A percentile compares a stretch with the other conserved stretches of the same genome.
These are phyloP conservation scores for Zygoascus meyerae DNA, from an alignment of 1,139 yeast genomes.

Conservation along the genomic window DNA sequence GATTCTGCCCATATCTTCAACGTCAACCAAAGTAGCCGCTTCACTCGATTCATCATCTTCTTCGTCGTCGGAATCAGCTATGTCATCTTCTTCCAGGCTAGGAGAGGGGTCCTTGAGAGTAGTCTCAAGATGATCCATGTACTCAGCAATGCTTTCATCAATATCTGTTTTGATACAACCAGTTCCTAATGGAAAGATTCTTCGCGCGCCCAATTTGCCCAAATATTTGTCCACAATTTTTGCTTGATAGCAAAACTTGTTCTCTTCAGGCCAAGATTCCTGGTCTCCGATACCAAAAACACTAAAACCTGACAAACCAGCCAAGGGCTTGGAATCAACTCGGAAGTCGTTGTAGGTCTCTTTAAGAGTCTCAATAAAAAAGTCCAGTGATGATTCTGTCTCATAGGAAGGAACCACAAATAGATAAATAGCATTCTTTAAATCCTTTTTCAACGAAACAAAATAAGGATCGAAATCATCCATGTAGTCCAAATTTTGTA, in stretches of 20 bases:
- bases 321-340: conserved; percentile 72
- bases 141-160: conserved; percentile 54
- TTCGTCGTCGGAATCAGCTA: conserved; percentile 47
- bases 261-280: conserved; percentile 68
- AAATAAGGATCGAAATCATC: conserved; percentile 83
- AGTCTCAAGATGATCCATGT: conserved; percentile 57
- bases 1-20: conserved; percentile 76
- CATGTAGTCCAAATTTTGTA: conserved; percentile 71
- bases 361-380: conserved; percentile 69
- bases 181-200: conserved; percentile 80
- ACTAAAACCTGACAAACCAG: conserved; percentile 63
- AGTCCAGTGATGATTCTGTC: conserved; percentile 88
- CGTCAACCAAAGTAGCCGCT: conserved; percentile 52
- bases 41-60: conserved; percentile 21
- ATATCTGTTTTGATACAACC: conserved; percentile 75
- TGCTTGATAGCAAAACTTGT: conserved; percentile 84
- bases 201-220: conserved; percentile 76
- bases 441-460: conserved; percentile 44
- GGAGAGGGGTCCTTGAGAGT: conserved; percentile 61
- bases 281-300: conserved; percentile 85
- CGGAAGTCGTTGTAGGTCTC: conserved; percentile 84
- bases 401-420: conserved; percentile 86
- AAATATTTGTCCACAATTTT: conserved; percentile 66
- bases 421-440: conserved; percentile 43
- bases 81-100: conserved; percentile 38